Evolutionary conservation across 2,329 filamentous ascomycete genomes (phyloP), one percentile per base, ranked within the genome.

Genomic region (Gremmenia infestans): DNA sequence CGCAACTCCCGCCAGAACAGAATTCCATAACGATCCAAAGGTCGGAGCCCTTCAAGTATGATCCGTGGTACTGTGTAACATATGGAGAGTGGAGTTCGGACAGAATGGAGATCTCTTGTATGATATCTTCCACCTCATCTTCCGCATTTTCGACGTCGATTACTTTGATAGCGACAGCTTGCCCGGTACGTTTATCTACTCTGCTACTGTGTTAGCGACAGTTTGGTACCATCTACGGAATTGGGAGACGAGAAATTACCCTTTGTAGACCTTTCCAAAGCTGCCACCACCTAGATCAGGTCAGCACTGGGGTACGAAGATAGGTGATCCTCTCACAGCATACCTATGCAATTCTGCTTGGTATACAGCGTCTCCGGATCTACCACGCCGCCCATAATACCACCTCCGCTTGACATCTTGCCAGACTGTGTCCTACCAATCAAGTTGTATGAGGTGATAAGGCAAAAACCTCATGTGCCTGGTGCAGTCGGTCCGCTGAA

Each of bases 1-100:
- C 91, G 70, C 94, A 97, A 74, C 93, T 97, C 4, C 94, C 94
- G 22, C 94, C 94, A 1, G 93, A 92, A 73, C 94, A 99, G 69
- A 94, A 99, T 73, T 99, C 94, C 94, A 99, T 99, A 72, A 97
- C 91, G 66, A 99, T 99, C 94, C 94, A 99, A 67, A 99, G 76
- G 75, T 97, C 90, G 2, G 92, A 94, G 23, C 93, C 94, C 69
- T 96, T 96, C 65, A 96, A 85, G 70, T 94, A 97, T 55, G 93
- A 97, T 63, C 94, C 94, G 75, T 96, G 91, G 78, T 99, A 99
- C 73, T 95, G 94, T 40, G 94, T 99, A 60, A 97, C 93, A 70
- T 95, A 96, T 17, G 91, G 91, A 17, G 93, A 97, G 74, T 95
- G 90, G 63, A 99, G 83, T 73, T 96, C 93, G 35, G 94, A 96